Evolutionary conservation across 768 basidiomycete genomes (phyloP).

Genomic region (Mrakia frigida): DNA sequence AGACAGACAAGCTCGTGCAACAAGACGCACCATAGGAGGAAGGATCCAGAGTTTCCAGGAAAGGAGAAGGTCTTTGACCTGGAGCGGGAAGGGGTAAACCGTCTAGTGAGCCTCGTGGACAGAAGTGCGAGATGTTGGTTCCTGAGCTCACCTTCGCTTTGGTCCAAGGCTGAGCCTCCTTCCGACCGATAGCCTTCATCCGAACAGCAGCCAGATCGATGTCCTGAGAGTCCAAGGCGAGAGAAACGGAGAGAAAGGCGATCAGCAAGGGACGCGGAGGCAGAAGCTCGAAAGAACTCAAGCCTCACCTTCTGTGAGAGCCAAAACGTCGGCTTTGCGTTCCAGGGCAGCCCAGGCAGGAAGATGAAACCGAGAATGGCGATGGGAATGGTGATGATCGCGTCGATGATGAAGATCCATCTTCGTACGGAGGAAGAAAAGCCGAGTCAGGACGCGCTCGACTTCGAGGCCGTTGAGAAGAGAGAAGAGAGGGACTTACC

Average conservation of each 20-base stretch:
- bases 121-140: not conserved
- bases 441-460: too few relatives aligned
- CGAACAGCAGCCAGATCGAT: conserved; percentile 7
- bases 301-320: conserved; percentile 1
- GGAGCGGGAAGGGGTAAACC: not conserved
- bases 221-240: not conserved
- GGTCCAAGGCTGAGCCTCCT: conserved; percentile 21
- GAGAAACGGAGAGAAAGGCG: not conserved
- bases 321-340: conserved; percentile 21
- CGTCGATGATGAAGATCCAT: conserved; percentile 22
- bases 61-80: not conserved
- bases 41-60: conserved; percentile 14
- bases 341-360: conserved; percentile 26
- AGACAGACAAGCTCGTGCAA: not conserved
- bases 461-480: too few relatives aligned
- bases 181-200: conserved; percentile 1
- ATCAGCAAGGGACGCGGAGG: not conserved
- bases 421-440: not conserved
- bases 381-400: conserved; percentile 29
- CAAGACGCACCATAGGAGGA: not conserved
- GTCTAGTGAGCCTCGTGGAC: not conserved
- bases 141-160: not conserved
- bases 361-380: conserved; percentile 21
- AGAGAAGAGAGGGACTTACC: conserved; percentile 1
- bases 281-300: not conserved